Conservation (phyloP, 352 stramenopile species). For the Globisporangium acanthophoron region DNA sequence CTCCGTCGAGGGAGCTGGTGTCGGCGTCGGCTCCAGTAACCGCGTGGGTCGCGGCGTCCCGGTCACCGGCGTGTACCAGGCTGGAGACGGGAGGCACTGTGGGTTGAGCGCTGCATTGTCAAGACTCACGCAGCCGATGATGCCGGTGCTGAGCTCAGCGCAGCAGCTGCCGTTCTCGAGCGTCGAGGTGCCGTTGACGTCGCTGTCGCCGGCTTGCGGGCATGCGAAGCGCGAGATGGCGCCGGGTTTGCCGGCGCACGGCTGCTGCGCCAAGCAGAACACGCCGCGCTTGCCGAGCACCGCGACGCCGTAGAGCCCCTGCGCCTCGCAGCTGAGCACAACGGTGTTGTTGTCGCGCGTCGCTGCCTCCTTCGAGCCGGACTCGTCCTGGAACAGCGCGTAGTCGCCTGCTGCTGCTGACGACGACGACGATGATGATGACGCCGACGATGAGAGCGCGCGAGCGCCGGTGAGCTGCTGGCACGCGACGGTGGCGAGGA, state of each 20-base stretch:
- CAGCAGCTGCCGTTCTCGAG: slow-evolving; percentile 40
- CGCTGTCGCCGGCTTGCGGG: slow-evolving; percentile 19
- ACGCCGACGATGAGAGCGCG: background rate
- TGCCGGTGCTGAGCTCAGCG: slow-evolving; percentile 19
- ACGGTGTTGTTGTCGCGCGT: slow-evolving; percentile 3
- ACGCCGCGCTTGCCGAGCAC: slow-evolving; percentile 27
- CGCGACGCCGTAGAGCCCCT: slow-evolving; percentile 17
- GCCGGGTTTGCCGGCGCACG: slow-evolving; percentile 22
- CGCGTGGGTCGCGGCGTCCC: background rate
- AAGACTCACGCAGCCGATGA: slow-evolving; percentile 27
- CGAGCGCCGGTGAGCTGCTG: background rate
- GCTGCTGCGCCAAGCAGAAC: slow-evolving; percentile 31
- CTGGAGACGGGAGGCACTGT: slow-evolving; percentile 21
- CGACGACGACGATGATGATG: background rate
- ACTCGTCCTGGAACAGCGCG: background rate
- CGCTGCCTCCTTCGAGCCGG: background rate
- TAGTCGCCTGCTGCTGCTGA: background rate
- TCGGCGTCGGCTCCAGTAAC: slow-evolving; percentile 2
- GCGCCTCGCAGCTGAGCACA: slow-evolving; percentile 5
- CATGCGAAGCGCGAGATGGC: slow-evolving; percentile 19
- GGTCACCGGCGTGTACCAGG: slow-evolving; percentile 12
- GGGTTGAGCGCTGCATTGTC: slow-evolving; percentile 5
- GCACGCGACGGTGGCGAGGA: slow-evolving; percentile 1
- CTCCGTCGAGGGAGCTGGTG: background rate
- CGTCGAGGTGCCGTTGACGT: slow-evolving; percentile 3